Percentiles rank a stretch among this genome's conserved stretches.
Conservation (phyloP, 179 eudicot species). For the Spergularia azorica region DNA sequence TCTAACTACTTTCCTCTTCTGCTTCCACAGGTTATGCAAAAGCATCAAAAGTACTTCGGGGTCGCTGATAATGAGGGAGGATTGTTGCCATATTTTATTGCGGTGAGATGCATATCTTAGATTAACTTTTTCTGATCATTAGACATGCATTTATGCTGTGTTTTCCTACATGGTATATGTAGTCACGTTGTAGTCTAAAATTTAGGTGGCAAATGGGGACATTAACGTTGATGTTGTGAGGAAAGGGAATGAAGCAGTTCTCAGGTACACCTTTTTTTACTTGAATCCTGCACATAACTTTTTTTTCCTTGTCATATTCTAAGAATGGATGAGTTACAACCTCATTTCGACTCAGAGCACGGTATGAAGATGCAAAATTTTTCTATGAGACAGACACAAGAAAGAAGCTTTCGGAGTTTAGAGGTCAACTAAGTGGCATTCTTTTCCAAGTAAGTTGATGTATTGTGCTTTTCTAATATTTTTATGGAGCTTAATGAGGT, state of each 20-base stretch:
- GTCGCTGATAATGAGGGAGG: slow-evolving; percentile 59
- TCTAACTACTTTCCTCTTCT: slow-evolving; percentile 11
- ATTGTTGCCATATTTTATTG: slow-evolving; percentile 84
- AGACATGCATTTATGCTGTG: slow-evolving; percentile 11
- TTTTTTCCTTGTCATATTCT: background rate
- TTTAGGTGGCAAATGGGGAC: slow-evolving; percentile 95
- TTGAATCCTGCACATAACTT: slow-evolving; percentile 5
- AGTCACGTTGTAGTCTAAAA: slow-evolving; percentile 3
- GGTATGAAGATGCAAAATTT: slow-evolving; percentile 98
- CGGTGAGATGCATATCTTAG: slow-evolving; percentile 53
- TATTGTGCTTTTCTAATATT: background rate
- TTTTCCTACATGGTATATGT: background rate
- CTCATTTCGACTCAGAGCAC: slow-evolving; percentile 64
- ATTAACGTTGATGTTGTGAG: slow-evolving; percentile 70
- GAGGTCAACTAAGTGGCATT: slow-evolving; percentile 80
- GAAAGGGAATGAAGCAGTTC: slow-evolving; percentile 99
- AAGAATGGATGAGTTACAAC: background rate
- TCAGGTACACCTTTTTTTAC: slow-evolving; percentile 48
- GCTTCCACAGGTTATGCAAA: slow-evolving; percentile 89
- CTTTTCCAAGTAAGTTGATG: slow-evolving; percentile 85
- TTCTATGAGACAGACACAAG: slow-evolving; percentile 87
- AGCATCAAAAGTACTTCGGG: slow-evolving; percentile 98
- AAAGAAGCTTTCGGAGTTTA: slow-evolving; percentile 80
- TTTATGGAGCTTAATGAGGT: background rate
- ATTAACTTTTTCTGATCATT: slow-evolving; percentile 6